Evolutionary conservation across 768 basidiomycete genomes (phyloP), one percentile per base, ranked within the genome.

Genomic region (Pleurotus platypus): DNA sequence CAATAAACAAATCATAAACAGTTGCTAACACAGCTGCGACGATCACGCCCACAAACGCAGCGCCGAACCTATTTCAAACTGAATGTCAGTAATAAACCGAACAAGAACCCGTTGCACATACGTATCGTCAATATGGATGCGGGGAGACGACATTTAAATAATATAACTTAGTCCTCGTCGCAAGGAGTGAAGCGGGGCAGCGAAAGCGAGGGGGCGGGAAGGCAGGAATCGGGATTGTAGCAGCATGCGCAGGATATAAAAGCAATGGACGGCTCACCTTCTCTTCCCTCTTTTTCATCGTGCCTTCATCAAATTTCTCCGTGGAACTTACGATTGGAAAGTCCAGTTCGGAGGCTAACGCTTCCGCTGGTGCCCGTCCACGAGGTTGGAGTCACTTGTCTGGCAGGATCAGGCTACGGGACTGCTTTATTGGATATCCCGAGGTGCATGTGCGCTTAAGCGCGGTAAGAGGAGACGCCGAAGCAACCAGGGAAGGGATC

Each of bases 21-120:
- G 13, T 13, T 15, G 54, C 60, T 58, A 45, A 58, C 27, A 62
- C 47, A 5, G 66, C 66, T 24, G 61, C 62, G 39, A 73, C 58
- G 35, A 79, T 66, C 18, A 75, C 73, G 2, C 78, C 78, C 37
- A 79, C 64, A 53, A 77, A 66, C 70, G 77, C 75, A 0, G 74
- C 72, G 8, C 78, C 78, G 69, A 79, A 75, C 45, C 76, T 79
- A 45, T 27, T 45, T 18, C 27, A 39, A 1, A 1, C 16, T 50
- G 8, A 49, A 46, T 3, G 6, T 12, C n/a, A 37, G 13, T 37
- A 54, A 54, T 11, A 9, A 9, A 54, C 20, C 8, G 8, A 35
- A 16, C 22, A 26, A 38, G n/a, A 13, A 37, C n/a, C n/a, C 2
- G 38, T n/a, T 9, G 22, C 8, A 54, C 51, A n/a, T 22, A 54